phyloP scores from a whole-genome alignment of 495 filamentous ascomycete genomes.

The Penicillium antarcticum region DNA sequence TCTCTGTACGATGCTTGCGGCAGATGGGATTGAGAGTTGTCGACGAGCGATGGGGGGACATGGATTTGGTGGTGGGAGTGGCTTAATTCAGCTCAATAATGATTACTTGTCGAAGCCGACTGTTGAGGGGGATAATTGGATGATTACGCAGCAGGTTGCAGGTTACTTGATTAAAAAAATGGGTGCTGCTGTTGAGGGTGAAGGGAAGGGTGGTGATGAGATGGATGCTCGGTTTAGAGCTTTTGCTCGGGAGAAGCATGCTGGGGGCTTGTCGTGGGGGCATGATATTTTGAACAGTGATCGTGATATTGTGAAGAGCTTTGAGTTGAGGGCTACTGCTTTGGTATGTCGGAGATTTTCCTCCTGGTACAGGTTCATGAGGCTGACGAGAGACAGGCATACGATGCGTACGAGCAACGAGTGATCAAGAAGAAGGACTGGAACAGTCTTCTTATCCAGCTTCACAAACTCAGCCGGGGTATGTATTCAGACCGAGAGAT shows the following conservation, averaged over 20 bases:
- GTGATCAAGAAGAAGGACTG: slow-evolving; percentile 42
- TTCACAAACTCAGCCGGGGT: slow-evolving; percentile 44
- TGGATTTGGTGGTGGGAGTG: slow-evolving; percentile 47
- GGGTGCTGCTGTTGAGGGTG: slow-evolving; percentile 22
- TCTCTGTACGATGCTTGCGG: slow-evolving; percentile 45
- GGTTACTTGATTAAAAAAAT: slow-evolving; percentile 49
- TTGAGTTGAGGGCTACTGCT: slow-evolving; percentile 40
- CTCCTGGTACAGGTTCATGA: background rate
- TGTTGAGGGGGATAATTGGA: slow-evolving; percentile 53
- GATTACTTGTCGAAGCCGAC: slow-evolving; percentile 50
- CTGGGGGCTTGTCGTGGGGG: background rate
- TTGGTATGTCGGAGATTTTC: slow-evolving; percentile 15
- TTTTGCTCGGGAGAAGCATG: slow-evolving; percentile 11
- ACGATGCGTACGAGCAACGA: slow-evolving; percentile 40
- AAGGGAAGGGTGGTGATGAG: slow-evolving; percentile 10
- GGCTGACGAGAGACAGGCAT: slow-evolving; percentile 20
- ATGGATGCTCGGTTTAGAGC: slow-evolving; percentile 21
- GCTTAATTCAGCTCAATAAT: slow-evolving; percentile 43
- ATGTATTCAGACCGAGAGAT: background rate
- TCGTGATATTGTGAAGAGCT: slow-evolving; percentile 35
- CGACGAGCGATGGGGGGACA: slow-evolving; percentile 48
- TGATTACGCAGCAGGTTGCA: slow-evolving; percentile 50
- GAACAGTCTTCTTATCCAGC: slow-evolving; percentile 44
- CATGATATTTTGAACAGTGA: slow-evolving; percentile 25
- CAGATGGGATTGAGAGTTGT: slow-evolving; percentile 49